Conservation (phyloP, 805 yeast genomes). For the Metschnikowia baotianmanensis region DNA sequence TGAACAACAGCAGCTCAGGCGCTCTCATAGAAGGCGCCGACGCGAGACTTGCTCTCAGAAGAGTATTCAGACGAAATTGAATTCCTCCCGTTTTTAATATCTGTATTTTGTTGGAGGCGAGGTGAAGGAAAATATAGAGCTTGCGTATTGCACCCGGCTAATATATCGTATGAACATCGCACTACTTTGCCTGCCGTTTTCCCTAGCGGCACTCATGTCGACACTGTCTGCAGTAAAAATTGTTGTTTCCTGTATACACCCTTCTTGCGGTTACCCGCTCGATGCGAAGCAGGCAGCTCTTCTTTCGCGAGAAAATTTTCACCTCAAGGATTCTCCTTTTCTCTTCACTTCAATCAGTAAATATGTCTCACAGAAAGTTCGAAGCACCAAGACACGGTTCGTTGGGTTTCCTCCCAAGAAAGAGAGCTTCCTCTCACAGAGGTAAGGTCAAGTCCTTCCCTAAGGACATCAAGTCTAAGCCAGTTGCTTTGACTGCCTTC, state of each 20-base stretch:
- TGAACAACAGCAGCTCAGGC: neutral
- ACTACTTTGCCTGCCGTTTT: no score
- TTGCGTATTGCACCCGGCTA: no score
- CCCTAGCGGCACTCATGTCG: neutral
- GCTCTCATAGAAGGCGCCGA: conserved; percentile 17
- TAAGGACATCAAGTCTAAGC: conserved; percentile 95
- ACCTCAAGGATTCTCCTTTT: conserved; percentile 3
- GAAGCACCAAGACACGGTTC: conserved; percentile 99
- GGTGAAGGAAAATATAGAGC: no score
- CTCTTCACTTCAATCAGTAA: conserved; percentile 28
- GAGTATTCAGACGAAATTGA: conserved; percentile 5
- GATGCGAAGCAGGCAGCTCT: neutral
- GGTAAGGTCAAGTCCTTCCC: conserved; percentile 99
- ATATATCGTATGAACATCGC: no score
- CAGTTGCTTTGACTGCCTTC: conserved; percentile 99
- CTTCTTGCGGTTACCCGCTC: conserved; percentile 10
- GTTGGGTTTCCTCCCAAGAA: conserved; percentile 99
- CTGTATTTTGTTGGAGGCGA: no score
- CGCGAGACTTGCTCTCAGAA: conserved; percentile 12
- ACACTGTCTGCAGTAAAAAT: neutral
- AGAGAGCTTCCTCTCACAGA: conserved; percentile 98
- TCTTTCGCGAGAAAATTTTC: conserved; percentile 12
- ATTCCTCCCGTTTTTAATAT: neutral
- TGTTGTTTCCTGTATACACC: neutral
- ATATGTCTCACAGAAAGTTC: conserved; percentile 99